A percentile compares a stretch with the other conserved stretches of the same genome.
These are phyloP conservation scores for Boeremia exigua DNA, from an alignment of 2,329 filamentous ascomycete species.

Conservation along the genomic window DNA sequence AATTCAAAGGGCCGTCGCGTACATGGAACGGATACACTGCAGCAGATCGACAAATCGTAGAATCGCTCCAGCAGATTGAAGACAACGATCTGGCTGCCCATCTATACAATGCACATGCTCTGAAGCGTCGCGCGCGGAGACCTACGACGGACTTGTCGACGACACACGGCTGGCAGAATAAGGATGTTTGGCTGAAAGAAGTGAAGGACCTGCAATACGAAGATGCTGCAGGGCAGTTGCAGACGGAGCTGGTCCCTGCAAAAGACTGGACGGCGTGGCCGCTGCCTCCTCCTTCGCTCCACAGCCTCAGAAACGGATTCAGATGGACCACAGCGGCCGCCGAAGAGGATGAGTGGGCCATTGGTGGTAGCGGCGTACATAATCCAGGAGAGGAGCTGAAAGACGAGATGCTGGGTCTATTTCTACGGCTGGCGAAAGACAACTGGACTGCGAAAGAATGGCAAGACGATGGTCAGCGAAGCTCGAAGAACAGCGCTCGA, in stretches of 20 bases:
- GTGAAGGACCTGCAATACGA: conserved; percentile 34
- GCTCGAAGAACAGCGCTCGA: background rate
- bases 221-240: conserved; percentile 34
- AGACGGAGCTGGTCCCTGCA: conserved; percentile 52
- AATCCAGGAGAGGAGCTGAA: conserved; percentile 68
- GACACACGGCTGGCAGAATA: conserved; percentile 48
- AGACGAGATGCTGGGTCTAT: conserved; percentile 71
- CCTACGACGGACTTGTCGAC: conserved; percentile 20
- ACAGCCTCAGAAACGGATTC: conserved; percentile 61
- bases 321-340: conserved; percentile 29
- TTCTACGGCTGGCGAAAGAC: conserved; percentile 72
- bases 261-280: conserved; percentile 88
- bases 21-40: conserved; percentile 71
- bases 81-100: conserved; percentile 75
- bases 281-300: conserved; percentile 66
- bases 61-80: conserved; percentile 67
- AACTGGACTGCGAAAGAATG: conserved; percentile 55
- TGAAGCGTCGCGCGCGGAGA: conserved; percentile 61
- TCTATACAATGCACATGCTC: conserved; percentile 76
- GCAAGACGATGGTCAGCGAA: conserved; percentile 31
- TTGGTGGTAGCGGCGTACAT: conserved; percentile 52
- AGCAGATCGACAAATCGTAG: conserved; percentile 67
- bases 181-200: conserved; percentile 49
- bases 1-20: conserved; percentile 69
- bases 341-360: conserved; percentile 51